A percentile compares a stretch with the other conserved stretches of the same genome.
Evolutionary conservation across 352 stramenopile species (phyloP).

Genomic region (Pythium folliculosum): DNA sequence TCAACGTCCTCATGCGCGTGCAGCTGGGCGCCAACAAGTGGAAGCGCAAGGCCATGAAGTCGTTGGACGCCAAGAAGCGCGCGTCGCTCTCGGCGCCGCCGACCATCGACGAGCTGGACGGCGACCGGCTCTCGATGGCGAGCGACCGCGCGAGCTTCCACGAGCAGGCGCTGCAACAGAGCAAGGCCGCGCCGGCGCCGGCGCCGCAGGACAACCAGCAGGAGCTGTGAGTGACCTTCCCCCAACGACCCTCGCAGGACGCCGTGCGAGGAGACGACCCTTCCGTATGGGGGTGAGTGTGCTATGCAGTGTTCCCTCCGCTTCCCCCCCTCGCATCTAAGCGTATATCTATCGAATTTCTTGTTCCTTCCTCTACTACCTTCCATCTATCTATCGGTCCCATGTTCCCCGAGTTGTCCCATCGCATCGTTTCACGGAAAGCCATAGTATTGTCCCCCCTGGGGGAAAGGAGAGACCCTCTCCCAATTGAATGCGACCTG

Average conservation of each 20-base stretch:
- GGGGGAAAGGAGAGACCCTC: background rate
- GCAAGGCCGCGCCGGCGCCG: background rate
- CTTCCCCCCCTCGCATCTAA: background rate
- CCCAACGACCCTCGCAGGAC: too few species aligned
- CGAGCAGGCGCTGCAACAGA: background rate
- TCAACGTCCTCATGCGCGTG: conserved; percentile 75
- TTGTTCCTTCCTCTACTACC: too few species aligned
- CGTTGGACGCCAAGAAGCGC: conserved; percentile 41
- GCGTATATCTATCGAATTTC: background rate
- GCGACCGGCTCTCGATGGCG: conserved; percentile 12
- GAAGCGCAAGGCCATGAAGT: conserved; percentile 69
- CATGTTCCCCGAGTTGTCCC: background rate
- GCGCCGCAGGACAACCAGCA: conserved; percentile 22
- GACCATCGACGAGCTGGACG: conserved; percentile 22
- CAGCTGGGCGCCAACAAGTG: conserved; percentile 81
- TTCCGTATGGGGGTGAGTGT: background rate
- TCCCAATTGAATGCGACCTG: background rate
- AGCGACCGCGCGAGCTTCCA: conserved; percentile 24
- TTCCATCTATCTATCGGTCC: background rate
- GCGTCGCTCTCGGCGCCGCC: conserved; percentile 14
- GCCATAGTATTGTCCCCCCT: background rate
- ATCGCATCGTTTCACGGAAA: background rate
- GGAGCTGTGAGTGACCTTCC: conserved; percentile 20
- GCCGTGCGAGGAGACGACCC: background rate
- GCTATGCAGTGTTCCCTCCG: too few species aligned